A percentile compares a stretch with the other conserved stretches of the same genome.
Evolutionary conservation across 2,329 filamentous ascomycete species (phyloP).

Genomic region (Cyclaneusma minus): DNA sequence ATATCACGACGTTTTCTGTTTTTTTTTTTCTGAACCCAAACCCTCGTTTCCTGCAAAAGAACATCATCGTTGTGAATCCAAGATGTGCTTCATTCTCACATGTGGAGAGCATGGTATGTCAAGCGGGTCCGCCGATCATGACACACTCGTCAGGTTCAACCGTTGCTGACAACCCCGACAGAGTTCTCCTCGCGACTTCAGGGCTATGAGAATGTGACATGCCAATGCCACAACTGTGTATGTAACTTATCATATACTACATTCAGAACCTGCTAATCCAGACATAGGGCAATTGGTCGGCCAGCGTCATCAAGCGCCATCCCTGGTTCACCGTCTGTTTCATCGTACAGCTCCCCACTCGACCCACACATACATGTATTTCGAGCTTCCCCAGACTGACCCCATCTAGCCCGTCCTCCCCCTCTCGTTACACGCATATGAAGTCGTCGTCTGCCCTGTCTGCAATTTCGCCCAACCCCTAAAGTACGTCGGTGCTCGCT

Average conservation of each 20-base stretch:
- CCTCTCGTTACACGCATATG: conserved; percentile 49
- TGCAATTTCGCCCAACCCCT: conserved; percentile 63
- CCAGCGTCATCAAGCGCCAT: conserved; percentile 43
- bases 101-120: conserved; percentile 19
- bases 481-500: conserved; percentile 20
- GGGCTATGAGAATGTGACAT: conserved; percentile 45
- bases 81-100: conserved; percentile 16
- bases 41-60: no score
- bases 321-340: conserved; percentile 74
- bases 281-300: conserved; percentile 39
- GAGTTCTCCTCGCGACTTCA: conserved; percentile 20
- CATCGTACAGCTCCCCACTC: conserved; percentile 30
- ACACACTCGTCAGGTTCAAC: conserved; percentile 1
- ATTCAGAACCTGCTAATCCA: conserved; percentile 2
- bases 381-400: conserved; percentile 9
- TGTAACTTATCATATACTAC: conserved; percentile 3
- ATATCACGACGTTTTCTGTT: no score
- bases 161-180: conserved; percentile 8
- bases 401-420: conserved; percentile 49
- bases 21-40: no score
- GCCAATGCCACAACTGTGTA: conserved; percentile 48
- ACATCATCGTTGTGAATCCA: no score
- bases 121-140: conserved; percentile 1
- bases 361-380: no score
- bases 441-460: conserved; percentile 58